Evolutionary conservation across 2,329 filamentous ascomycete species (phyloP).

Genomic region (Calonectria leucothoes): DNA sequence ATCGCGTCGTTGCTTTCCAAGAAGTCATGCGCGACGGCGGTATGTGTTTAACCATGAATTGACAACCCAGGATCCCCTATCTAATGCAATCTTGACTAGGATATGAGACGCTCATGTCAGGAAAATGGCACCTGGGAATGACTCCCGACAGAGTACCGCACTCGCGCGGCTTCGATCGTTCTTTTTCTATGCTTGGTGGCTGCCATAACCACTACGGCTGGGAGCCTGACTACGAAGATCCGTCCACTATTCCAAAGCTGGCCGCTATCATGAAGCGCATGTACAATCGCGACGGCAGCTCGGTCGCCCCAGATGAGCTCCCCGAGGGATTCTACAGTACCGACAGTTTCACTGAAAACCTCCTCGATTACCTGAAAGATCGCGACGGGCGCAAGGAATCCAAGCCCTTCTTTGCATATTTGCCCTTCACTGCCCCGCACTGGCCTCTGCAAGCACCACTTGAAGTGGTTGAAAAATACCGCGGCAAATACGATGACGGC

Average conservation of each 20-base stretch:
- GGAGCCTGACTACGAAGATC: constrained; percentile 7
- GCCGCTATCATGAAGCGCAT: neutral
- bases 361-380: constrained; percentile 52
- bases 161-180: neutral
- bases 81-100: neutral
- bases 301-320: constrained; percentile 40
- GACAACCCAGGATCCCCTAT: no score
- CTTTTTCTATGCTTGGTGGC: neutral
- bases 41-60: neutral
- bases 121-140: constrained; percentile 42
- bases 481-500: constrained; percentile 69
- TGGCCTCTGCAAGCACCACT: constrained; percentile 70
- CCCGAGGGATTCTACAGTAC: constrained; percentile 59
- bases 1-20: neutral
- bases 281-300: neutral
- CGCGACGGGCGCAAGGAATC: constrained; percentile 38
- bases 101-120: neutral
- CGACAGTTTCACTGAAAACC: constrained; percentile 54
- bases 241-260: constrained; percentile 5
- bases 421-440: constrained; percentile 67
- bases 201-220: neutral
- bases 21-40: neutral
- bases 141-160: neutral
- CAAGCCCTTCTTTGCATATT: constrained; percentile 36
- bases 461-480: constrained; percentile 66